Evolutionary conservation across 768 basidiomycete genomes (phyloP).

Genomic region (Lactarius pseudohatsudake): DNA sequence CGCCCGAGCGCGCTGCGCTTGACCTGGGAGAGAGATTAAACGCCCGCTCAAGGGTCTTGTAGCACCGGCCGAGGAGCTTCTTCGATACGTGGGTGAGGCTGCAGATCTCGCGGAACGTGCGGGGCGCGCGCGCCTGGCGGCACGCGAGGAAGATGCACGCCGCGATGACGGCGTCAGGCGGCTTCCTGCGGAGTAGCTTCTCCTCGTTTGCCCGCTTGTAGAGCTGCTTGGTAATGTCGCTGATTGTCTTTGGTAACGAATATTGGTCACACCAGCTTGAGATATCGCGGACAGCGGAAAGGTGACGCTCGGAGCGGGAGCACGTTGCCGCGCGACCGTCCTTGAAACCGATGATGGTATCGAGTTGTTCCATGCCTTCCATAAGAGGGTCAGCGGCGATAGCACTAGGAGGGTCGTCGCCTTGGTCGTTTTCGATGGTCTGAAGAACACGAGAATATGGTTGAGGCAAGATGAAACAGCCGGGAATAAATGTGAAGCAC

Average conservation of each 20-base stretch:
- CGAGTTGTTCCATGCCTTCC: conserved; percentile 92
- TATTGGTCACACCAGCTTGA: conserved; percentile 94
- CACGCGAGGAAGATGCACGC: conserved; percentile 99
- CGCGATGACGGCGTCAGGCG: conserved; percentile 89
- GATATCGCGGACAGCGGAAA: conserved; percentile 89
- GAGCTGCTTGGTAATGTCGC: conserved; percentile 94
- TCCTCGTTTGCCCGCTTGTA: conserved; percentile 99
- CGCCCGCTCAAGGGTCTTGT: conserved; percentile 83
- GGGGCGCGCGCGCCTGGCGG: conserved; percentile 87
- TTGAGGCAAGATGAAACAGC: conserved; percentile 25
- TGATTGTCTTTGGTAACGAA: conserved; percentile 88
- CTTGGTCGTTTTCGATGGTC: conserved; percentile 99
- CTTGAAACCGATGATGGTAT: conserved; percentile 92
- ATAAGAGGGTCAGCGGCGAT: conserved; percentile 96
- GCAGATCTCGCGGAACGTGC: conserved; percentile 95
- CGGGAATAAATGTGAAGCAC: conserved; percentile 36
- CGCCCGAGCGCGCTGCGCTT: conserved; percentile 44
- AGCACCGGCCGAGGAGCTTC: conserved; percentile 92
- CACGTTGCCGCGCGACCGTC: conserved; percentile 92
- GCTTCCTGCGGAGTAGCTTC: conserved; percentile 87
- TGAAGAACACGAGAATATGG: conserved; percentile 39
- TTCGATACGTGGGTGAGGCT: conserved; percentile 92
- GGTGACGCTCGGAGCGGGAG: conserved; percentile 78
- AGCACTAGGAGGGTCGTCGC: conserved; percentile 99
- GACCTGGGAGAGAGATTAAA: conserved; percentile 85